Percentiles rank a stretch among this genome's conserved stretches.
These are phyloP conservation scores for Colletotrichum sp. DNA, from an alignment of 2,329 filamentous ascomycete species.

Conservation along the genomic window DNA sequence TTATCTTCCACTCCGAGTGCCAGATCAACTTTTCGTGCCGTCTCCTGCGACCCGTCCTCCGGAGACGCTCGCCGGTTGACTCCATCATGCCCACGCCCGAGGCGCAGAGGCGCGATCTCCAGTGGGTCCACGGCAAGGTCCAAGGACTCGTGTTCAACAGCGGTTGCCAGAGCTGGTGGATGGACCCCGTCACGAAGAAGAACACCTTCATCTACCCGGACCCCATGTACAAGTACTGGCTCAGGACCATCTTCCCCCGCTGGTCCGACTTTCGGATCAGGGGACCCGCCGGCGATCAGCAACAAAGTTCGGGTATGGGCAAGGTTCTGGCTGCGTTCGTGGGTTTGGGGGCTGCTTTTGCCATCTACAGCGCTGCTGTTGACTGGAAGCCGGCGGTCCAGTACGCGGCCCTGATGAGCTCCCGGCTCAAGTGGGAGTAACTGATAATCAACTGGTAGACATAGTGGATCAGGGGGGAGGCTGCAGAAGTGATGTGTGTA, in stretches of 20 bases:
- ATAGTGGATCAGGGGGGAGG: too few relatives aligned
- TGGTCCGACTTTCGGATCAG: constrained; percentile 37
- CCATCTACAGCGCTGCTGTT: too few relatives aligned
- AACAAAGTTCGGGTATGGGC: too few relatives aligned
- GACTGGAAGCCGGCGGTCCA: too few relatives aligned
- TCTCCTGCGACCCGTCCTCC: background rate
- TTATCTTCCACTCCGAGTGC: constrained; percentile 6
- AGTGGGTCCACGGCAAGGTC: background rate
- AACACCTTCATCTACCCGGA: constrained; percentile 6
- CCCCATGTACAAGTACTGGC: constrained; percentile 3
- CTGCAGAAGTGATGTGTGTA: too few relatives aligned
- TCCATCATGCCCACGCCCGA: background rate
- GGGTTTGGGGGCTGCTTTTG: too few relatives aligned
- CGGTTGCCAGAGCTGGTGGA: constrained; percentile 3
- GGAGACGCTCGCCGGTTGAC: background rate
- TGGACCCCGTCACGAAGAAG: background rate
- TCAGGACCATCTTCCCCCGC: constrained; percentile 48
- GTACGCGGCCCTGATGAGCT: too few relatives aligned
- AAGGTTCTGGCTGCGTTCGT: too few relatives aligned
- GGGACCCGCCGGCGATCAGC: too few relatives aligned
- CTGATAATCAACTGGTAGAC: too few relatives aligned
- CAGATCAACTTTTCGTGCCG: background rate
- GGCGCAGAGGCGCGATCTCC: background rate
- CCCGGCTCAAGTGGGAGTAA: too few relatives aligned
- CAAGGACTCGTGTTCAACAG: background rate